Evolutionary conservation across 2,329 filamentous ascomycete genomes (phyloP), one percentile per base, ranked within the genome.

Genomic region (Nothopassalora personata): DNA sequence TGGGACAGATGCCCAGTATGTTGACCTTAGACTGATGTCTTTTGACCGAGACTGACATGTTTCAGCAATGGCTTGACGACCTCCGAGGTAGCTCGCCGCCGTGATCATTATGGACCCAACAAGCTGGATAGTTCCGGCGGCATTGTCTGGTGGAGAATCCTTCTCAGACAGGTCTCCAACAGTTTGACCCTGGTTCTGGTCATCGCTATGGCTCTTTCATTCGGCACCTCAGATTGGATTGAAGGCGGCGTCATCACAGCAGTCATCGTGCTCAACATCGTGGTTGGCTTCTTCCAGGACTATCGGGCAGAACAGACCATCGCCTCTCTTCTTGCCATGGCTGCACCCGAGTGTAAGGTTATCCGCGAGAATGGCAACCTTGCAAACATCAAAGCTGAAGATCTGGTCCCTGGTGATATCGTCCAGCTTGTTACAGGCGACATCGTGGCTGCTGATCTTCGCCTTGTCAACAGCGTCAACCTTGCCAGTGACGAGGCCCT

Each of bases 401-500:
- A 85, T 53, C 76, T 89, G 39, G 86, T 89, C 47, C 81, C 80
- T 54, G 88, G 87, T 56, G 87, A 90, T 64, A 73, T 90, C 53
- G 83, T 85, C 15, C 81, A 84, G 62, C 70, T 85, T 54, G 81
- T 80, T 63, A 80, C 83, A 46, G 87, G 87, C 64, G 86, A 89
- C 70, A 84, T 88, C 51, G 80, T 89, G 36, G 86, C 87, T 4
- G 87, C 87, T 34, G 87, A 90, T 73, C 75, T 89, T 56, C 60
- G 75, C 27, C 71, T 83, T 0, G 72, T 86, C 59, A 81, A 86
- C 61, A 83, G 83, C 57, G 84, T 91, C 74, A 93, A 93, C 72
- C 78, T 91, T 61, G 88, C 88, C 54, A 87, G 86, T 57, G 89
- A 93, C 59, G 86, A 89, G 71, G 85, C 86, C 10, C 78, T 88